Base-by-base conservation (phyloP, 164 flowering plant genomes). In the Amborella trichopoda region DNA sequence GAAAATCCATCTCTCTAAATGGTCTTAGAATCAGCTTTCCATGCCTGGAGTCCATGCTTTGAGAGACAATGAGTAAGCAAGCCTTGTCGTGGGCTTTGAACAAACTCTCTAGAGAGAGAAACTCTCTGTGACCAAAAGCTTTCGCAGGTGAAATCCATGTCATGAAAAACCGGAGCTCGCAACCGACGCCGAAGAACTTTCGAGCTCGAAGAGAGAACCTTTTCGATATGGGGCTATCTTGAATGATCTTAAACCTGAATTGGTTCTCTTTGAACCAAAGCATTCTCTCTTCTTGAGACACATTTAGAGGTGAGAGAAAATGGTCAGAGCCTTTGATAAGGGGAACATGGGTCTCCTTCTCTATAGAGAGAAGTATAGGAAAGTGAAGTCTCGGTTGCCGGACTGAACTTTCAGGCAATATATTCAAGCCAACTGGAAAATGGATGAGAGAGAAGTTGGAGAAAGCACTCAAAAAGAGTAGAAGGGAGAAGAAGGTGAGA, bases 101-200 rank as follows among this genome's bases (percentile, higher is more conserved):
- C 11, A 90, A 62, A 34, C 71, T 76, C 47, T 90, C 91, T 23
- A 86, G 0, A 4, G 72, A 59, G 23, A 81, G 21, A 6, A 73
- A 32, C 44, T 86, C 98, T 32, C 94, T 55, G 12, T 52, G 40
- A 2, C 80, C 67, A 18, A 83, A 86, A 0, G 56, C 56, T 4
- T 26, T 25, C 3, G 56, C 76, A 0, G 85, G 76, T 0, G 87
- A 67, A 52, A 89, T 77, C 97, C 97, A 89, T 12, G 94, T 89
- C 90, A 85, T 82, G 70, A 82, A 85, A 63, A 83, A 70, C 47
- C 49, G 73, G 18, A 58, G 53, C 44, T 66, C 59, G 42, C 95
- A 84, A 18, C 44, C 37, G 16, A 47, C 24, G 26, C 49, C 17
- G 39, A 71, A 53, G 50, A 77, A 74, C 36, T 68, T 46, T 39